A percentile compares a stretch with the other conserved stretches of the same genome.
phyloP scores from a whole-genome alignment of 345 rosid genomes.

The Camelina hispida region DNA sequence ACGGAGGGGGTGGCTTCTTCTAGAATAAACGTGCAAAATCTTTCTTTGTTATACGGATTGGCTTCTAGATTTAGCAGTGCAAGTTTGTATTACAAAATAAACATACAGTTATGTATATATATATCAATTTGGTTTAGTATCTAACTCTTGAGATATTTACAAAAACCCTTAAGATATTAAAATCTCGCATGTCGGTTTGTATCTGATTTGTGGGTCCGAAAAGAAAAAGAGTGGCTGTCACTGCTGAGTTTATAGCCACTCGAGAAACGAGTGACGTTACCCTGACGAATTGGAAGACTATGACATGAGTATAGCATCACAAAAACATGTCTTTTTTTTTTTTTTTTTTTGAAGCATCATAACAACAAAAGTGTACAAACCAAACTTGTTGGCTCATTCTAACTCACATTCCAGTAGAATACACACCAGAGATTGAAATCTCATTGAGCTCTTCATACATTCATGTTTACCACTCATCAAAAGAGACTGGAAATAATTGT shows the following conservation, averaged over 20 bases:
- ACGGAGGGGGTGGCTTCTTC: not conserved
- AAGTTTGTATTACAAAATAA: too few relatives aligned
- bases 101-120: too few relatives aligned
- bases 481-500: not conserved
- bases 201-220: constrained; percentile 25
- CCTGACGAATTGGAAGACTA: not conserved
- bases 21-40: not conserved
- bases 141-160: not conserved
- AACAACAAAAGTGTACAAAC: not conserved
- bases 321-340: not conserved
- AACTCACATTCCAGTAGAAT: not conserved
- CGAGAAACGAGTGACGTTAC: constrained; percentile 11
- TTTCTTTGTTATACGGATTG: not conserved
- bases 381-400: not conserved
- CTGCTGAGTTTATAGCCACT: constrained; percentile 25
- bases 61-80: too few relatives aligned
- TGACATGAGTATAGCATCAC: not conserved
- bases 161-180: not conserved
- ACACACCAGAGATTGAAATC: constrained; percentile 1
- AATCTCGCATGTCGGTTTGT: constrained; percentile 15
- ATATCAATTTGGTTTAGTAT: not conserved
- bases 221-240: constrained; percentile 25
- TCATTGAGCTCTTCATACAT: not conserved
- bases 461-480: not conserved
- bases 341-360: not conserved